Evolutionary conservation across 192 early-diverging fungal genomes (phyloP), one percentile per base, ranked within the genome.

Genomic region (Paraglomus brasilianum): DNA sequence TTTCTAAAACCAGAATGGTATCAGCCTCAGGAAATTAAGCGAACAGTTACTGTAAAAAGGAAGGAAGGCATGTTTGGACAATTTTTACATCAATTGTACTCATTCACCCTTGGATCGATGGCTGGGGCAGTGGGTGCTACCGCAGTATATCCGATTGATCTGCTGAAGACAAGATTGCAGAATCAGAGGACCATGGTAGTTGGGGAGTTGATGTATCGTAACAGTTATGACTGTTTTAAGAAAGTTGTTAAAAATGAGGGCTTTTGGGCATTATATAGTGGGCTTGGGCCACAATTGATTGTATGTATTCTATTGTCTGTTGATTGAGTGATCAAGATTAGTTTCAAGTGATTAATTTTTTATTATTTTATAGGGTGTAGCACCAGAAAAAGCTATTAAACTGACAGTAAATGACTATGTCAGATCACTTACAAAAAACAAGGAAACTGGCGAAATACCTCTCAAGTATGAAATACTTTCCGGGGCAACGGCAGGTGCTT

Each of bases 131-230:
- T 97, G 48, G 96, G 96, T 49, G 96, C 96, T 4, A 91, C 93
- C 5, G 88, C 87, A 56, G 95, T 98, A 24, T 98, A 96, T 77
- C 96, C 96, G 30, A 95, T 98, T 61, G 96, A 98, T 83, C 77
- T 98, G 61, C 95, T 96, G 73, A 98, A 98, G 80, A 98, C 96
- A 5, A 87, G 96, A 64, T 97, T 98, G 95, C 96, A 98, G 76
- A 98, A 96, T 78, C 96, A 98, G 78, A 84, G 94, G 47, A 87
- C 88, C 43, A 88, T 88, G 39, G 89, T 95, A 22, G 93, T 95
- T 22, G 95, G 93, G 24, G 91, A 95, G 73, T 75, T 92, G 69
- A 71, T 94, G 67, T 98, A 98, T 85, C 94, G 92, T 79, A 98
- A 96, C 84, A 90, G 89, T 78, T 77, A 90, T 56, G 95, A 98